phyloP scores from a whole-genome alignment of 2,329 filamentous ascomycete species.

The Nectriaceae sp. region DNA sequence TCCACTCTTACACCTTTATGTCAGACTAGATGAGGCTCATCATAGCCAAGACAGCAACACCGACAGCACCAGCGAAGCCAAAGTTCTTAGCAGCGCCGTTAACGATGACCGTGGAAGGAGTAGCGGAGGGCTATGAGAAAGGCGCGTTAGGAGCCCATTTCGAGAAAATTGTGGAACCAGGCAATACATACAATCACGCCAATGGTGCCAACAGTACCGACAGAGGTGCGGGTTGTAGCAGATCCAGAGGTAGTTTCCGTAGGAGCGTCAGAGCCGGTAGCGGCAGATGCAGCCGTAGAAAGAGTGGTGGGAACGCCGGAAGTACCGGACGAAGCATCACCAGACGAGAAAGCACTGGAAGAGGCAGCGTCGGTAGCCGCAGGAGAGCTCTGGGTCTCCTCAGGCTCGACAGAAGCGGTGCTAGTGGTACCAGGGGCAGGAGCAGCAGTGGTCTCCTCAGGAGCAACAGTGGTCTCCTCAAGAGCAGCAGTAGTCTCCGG shows the following conservation, averaged over 20 bases:
- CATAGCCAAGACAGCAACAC: constrained; percentile 2
- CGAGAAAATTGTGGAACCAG: background rate
- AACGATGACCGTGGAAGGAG: constrained; percentile 8
- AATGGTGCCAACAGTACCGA: constrained; percentile 13
- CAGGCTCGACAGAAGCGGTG: background rate
- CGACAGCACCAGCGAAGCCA: constrained; percentile 5
- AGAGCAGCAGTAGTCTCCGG: background rate
- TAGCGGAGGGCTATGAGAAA: constrained; percentile 8
- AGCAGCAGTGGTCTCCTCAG: background rate
- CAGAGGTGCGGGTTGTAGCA: constrained; percentile 4
- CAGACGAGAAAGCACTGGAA: background rate
- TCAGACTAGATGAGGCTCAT: background rate
- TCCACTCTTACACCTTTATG: no score
- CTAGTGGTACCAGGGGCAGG: constrained; percentile 2
- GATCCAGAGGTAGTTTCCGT: background rate
- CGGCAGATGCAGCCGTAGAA: constrained; percentile 3
- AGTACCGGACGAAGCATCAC: background rate
- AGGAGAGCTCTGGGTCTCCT: background rate
- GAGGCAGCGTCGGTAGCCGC: background rate
- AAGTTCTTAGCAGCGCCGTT: constrained; percentile 15
- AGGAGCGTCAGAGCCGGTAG: background rate
- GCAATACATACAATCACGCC: constrained; percentile 11
- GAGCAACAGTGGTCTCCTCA: constrained; percentile 4
- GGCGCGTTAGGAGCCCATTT: background rate
- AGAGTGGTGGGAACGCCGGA: constrained; percentile 2